Percentiles rank a stretch among this genome's conserved stretches.
phyloP scores from a whole-genome alignment of 345 rosid species.

The Camelina neglecta region DNA sequence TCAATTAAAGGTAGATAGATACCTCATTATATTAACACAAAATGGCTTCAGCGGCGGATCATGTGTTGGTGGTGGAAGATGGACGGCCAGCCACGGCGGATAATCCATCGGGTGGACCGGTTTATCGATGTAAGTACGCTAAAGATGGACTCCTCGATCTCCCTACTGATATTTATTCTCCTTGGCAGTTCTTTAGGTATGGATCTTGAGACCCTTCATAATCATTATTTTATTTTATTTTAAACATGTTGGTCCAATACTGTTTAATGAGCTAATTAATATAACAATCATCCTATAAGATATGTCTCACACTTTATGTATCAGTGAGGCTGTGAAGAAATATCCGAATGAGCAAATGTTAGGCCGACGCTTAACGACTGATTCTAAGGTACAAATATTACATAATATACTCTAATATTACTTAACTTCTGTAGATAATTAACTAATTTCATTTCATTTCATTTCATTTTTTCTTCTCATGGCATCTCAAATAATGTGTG shows the following conservation, averaged over 20 bases:
- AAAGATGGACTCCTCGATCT: constrained; percentile 72
- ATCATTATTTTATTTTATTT: background rate
- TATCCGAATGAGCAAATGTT: constrained; percentile 65
- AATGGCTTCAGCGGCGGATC: constrained; percentile 50
- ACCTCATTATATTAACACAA: constrained; percentile 9
- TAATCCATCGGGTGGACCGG: constrained; percentile 78
- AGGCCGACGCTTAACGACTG: constrained; percentile 65
- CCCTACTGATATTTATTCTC: constrained; percentile 66
- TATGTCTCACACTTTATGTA: constrained; percentile 3
- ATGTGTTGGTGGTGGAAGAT: constrained; percentile 75
- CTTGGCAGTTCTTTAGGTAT: constrained; percentile 91
- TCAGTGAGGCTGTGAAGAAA: constrained; percentile 60
- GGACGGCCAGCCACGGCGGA: constrained; percentile 55
- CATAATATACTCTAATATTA: background rate
- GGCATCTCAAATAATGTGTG: background rate
- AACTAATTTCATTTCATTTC: background rate
- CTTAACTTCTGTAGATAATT: background rate
- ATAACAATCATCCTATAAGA: background rate
- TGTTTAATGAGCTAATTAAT: background rate
- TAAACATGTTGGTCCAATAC: background rate
- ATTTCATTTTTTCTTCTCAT: no score
- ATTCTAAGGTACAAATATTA: constrained; percentile 64
- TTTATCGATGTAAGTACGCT: constrained; percentile 79
- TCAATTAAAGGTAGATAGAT: constrained; percentile 2
- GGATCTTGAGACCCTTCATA: constrained; percentile 4